These are phyloP conservation scores for Penicillium corylophilum DNA, from an alignment of 2,329 filamentous ascomycete genomes.

Conservation along the genomic window DNA sequence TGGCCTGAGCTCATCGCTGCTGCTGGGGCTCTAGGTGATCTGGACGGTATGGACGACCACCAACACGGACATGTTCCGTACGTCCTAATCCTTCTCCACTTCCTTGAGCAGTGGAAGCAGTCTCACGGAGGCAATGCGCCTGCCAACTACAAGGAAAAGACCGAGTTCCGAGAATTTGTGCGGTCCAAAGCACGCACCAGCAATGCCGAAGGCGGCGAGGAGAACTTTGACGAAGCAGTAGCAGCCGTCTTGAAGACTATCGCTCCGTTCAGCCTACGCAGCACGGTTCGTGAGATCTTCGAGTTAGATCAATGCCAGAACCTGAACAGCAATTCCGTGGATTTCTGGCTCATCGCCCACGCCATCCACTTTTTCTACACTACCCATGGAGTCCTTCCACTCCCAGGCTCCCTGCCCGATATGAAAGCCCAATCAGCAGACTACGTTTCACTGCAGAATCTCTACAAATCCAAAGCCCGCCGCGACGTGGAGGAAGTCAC, in stretches of 20 bases:
- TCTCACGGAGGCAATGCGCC: constrained; percentile 67
- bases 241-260: constrained; percentile 87
- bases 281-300: constrained; percentile 74
- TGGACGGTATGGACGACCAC: constrained; percentile 70
- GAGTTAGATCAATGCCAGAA: constrained; percentile 61
- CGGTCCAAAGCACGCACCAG: constrained; percentile 65
- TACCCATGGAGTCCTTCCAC: constrained; percentile 70
- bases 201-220: constrained; percentile 82
- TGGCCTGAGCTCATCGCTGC: constrained; percentile 80
- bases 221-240: constrained; percentile 94
- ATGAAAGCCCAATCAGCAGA: constrained; percentile 95
- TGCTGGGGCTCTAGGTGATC: constrained; percentile 61
- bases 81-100: constrained; percentile 76
- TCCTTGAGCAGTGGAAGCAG: constrained; percentile 76
- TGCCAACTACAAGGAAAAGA: constrained; percentile 79
- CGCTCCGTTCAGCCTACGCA: constrained; percentile 64
- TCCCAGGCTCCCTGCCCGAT: constrained; percentile 86
- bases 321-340: constrained; percentile 51
- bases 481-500: constrained; percentile 75
- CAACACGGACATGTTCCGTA: constrained; percentile 92
- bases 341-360: constrained; percentile 86
- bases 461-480: constrained; percentile 87
- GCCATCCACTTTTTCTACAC: constrained; percentile 76
- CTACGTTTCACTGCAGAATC: constrained; percentile 85
- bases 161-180: constrained; percentile 72